phyloP scores from a whole-genome alignment of 208 protist species.

The Balamuthia mandrillaris region DNA sequence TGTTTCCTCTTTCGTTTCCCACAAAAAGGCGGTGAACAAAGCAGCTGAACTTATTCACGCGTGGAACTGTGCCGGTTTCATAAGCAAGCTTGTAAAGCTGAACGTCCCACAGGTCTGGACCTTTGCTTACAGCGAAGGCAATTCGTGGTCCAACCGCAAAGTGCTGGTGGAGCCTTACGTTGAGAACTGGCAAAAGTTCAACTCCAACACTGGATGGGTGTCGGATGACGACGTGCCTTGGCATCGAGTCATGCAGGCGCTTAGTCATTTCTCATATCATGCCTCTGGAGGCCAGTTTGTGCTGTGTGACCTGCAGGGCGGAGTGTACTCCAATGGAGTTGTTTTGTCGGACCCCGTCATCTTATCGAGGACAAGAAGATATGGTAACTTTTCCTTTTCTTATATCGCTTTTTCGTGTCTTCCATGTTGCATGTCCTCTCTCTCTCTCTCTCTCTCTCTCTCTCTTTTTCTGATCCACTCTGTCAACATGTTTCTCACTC shows the following conservation, averaged over 20 bases:
- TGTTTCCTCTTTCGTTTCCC: too few relatives aligned
- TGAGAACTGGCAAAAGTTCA: constrained; percentile 10
- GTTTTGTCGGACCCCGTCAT: background rate
- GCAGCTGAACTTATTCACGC: background rate
- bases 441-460: too few relatives aligned
- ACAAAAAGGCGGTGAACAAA: background rate
- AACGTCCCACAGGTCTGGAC: background rate
- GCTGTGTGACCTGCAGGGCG: constrained; percentile 1
- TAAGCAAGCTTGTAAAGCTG: background rate
- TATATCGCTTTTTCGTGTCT: too few relatives aligned
- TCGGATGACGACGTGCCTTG: background rate
- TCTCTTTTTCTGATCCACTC: too few relatives aligned
- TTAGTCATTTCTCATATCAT: constrained; percentile 10
- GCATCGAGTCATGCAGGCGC: background rate
- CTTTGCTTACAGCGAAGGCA: background rate
- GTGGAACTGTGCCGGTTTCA: background rate
- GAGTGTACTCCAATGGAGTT: background rate
- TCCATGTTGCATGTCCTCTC: too few relatives aligned
- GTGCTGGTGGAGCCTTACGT: background rate
- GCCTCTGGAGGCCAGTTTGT: background rate
- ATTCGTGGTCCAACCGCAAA: background rate
- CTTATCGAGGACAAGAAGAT: background rate
- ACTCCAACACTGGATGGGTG: background rate
- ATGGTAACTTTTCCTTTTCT: background rate
- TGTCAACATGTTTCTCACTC: too few relatives aligned